A percentile compares a stretch with the other conserved stretches of the same genome.
Evolutionary conservation across 2,329 filamentous ascomycete species (phyloP).

Genomic region (Grosmannia huntii): DNA sequence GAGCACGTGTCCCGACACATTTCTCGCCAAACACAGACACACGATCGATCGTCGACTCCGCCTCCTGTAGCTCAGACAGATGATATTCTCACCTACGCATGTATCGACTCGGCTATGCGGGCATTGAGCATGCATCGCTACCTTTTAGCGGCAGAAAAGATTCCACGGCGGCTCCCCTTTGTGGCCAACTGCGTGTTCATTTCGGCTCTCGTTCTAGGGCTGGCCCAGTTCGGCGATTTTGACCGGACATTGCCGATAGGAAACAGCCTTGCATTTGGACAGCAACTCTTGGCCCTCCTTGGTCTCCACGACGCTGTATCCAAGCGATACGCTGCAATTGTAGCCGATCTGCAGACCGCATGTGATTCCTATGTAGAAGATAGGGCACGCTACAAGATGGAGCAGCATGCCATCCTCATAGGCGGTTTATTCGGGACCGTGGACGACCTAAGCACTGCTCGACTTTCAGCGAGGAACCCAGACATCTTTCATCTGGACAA

Average conservation of each 20-base stretch:
- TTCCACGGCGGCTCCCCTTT: constrained; percentile 30
- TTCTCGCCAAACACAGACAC: not conserved
- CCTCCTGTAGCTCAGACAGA: constrained; percentile 3
- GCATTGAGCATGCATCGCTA: constrained; percentile 25
- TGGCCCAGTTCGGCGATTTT: constrained; percentile 31
- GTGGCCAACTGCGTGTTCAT: constrained; percentile 33
- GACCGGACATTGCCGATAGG: constrained; percentile 21
- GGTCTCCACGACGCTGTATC: constrained; percentile 14
- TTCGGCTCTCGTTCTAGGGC: constrained; percentile 28
- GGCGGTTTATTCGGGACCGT: constrained; percentile 16
- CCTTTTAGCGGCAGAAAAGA: constrained; percentile 19
- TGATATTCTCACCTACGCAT: constrained; percentile 19
- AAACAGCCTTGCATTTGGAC: constrained; percentile 14
- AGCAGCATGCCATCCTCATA: constrained; percentile 13
- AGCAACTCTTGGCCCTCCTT: constrained; percentile 15
- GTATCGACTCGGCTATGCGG: constrained; percentile 22
- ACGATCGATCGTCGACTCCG: not conserved
- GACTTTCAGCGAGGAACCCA: not conserved
- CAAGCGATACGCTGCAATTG: constrained; percentile 13
- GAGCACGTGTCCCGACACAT: constrained; percentile 14
- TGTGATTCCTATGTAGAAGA: constrained; percentile 14
- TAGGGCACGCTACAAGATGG: constrained; percentile 13
- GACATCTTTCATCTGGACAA: not conserved
- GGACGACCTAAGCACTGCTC: constrained; percentile 1
- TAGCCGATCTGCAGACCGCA: constrained; percentile 14